Percentiles rank a stretch among this genome's conserved stretches.
Conservation (phyloP, 257 asterid genomes). For the Osmanthus fragrans region DNA sequence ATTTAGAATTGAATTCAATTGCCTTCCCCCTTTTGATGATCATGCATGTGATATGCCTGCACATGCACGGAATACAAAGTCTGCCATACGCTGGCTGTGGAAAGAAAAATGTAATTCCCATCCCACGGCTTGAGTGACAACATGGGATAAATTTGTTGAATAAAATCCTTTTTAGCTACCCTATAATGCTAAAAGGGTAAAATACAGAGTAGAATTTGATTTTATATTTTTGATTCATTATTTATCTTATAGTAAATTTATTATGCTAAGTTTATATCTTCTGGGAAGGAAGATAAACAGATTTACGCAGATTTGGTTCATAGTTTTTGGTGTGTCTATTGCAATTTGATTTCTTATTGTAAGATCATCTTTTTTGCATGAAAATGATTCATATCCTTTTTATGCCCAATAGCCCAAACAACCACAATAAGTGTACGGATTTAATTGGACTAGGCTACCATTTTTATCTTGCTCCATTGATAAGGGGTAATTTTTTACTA, state of each 20-base stretch:
- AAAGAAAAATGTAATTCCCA: background rate
- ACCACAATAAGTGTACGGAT: too few relatives aligned
- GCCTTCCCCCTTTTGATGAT: background rate
- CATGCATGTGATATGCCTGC: background rate
- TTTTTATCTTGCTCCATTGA: background rate
- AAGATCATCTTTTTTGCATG: background rate
- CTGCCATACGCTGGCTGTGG: background rate
- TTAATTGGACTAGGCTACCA: background rate
- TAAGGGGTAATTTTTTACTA: background rate
- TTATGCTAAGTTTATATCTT: background rate
- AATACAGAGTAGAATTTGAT: background rate
- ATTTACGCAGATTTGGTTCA: background rate
- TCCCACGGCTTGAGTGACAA: background rate
- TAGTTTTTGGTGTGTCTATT: background rate
- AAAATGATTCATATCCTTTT: background rate
- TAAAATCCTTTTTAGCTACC: background rate
- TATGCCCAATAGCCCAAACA: too few relatives aligned
- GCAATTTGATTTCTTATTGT: background rate
- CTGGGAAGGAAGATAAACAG: background rate
- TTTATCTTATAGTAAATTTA: too few relatives aligned
- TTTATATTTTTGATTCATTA: background rate
- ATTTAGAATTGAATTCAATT: background rate
- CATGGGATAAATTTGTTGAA: background rate
- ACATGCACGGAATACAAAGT: background rate
- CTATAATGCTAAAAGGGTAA: background rate